Evolutionary conservation across 2,329 filamentous ascomycete genomes (phyloP).

Genomic region (Colletotrichum sp.): DNA sequence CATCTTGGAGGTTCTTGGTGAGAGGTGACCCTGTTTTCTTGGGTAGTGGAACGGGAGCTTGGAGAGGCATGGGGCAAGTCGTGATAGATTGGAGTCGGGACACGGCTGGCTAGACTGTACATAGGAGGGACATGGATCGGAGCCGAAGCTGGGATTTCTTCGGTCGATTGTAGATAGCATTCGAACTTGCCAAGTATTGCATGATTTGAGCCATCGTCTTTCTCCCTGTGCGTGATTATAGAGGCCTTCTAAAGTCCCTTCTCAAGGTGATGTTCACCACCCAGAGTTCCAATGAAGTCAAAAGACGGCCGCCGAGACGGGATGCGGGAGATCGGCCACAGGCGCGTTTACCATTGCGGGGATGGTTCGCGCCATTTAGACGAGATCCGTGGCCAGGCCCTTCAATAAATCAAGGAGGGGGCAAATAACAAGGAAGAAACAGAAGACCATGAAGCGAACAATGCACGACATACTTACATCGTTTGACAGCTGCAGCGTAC

Average conservation of each 20-base stretch:
- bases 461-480: neutral
- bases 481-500: neutral
- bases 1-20: constrained; percentile 7
- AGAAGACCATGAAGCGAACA: neutral
- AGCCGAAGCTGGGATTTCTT: neutral
- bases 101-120: neutral
- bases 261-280: neutral
- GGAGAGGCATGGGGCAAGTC: neutral
- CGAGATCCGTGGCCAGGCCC: neutral
- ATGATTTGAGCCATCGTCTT: neutral
- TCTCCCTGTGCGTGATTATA: neutral
- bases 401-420: neutral
- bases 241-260: neutral
- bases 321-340: constrained; percentile 1
- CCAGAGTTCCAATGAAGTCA: neutral
- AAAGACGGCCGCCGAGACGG: neutral
- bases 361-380: neutral
- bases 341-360: neutral
- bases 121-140: neutral
- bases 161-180: neutral
- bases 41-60: neutral
- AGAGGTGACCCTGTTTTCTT: neutral
- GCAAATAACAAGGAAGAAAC: neutral
- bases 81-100: neutral
- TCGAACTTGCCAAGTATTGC: neutral